Evolutionary conservation across 192 early-diverging fungal genomes (phyloP).

Genomic region (Pilaira anomala): DNA sequence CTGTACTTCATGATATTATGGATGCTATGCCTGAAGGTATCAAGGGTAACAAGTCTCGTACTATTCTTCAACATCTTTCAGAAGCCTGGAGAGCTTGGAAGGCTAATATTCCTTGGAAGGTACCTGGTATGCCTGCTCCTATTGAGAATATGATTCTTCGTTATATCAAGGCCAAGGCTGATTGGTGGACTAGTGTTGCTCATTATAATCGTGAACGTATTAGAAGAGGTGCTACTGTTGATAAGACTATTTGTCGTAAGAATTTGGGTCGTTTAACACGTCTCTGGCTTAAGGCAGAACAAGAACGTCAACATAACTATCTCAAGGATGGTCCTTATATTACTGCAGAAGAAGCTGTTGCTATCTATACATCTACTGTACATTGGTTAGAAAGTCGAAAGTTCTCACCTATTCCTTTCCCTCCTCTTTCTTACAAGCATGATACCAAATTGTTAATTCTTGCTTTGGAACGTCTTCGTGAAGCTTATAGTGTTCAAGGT

Average conservation of each 20-base stretch:
- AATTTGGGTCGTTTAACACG: constrained; percentile 97
- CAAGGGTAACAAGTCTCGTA: constrained; percentile 92
- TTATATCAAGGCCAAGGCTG: constrained; percentile 99
- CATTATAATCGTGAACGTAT: constrained; percentile 99
- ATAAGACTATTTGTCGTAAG: constrained; percentile 98
- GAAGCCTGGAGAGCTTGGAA: constrained; percentile 97
- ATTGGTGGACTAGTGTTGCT: constrained; percentile 99
- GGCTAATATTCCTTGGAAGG: constrained; percentile 99
- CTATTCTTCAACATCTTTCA: constrained; percentile 92
- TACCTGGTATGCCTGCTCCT: constrained; percentile 94
- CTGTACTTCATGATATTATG: constrained; percentile 98
- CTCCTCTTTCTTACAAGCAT: constrained; percentile 99
- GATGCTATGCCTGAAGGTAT: constrained; percentile 99
- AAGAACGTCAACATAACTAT: constrained; percentile 99
- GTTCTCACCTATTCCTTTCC: constrained; percentile 98
- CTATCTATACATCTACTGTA: constrained; percentile 95
- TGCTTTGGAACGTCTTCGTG: constrained; percentile 92
- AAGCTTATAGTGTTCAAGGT: constrained; percentile 93
- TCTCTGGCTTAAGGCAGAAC: constrained; percentile 98
- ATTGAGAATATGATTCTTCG: constrained; percentile 99
- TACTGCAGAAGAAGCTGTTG: constrained; percentile 95
- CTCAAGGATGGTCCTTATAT: constrained; percentile 99
- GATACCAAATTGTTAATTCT: constrained; percentile 97
- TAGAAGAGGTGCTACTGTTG: constrained; percentile 95
- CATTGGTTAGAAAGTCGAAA: constrained; percentile 98